Evolutionary conservation across 2,329 filamentous ascomycete genomes (phyloP).

Genomic region (Tympanopsis confertula): DNA sequence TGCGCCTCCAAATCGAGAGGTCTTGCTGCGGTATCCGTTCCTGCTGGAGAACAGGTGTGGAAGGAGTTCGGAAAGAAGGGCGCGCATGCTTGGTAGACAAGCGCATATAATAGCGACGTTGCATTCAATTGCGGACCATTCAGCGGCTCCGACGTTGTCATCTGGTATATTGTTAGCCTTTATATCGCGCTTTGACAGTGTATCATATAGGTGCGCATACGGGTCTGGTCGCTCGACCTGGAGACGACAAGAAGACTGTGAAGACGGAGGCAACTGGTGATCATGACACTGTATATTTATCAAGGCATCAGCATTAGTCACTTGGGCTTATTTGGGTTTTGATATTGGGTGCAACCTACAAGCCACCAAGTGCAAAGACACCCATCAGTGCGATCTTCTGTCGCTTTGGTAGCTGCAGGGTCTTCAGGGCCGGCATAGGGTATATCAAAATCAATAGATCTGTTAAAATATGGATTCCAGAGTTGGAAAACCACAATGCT

Average conservation of each 20-base stretch:
- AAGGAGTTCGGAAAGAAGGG: too few species aligned
- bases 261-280: conserved; percentile 18
- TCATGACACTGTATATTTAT: conserved; percentile 13
- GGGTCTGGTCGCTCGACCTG: conserved; percentile 9
- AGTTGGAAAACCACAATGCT: conserved; percentile 28
- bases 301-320: too few species aligned
- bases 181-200: too few species aligned
- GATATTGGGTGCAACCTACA: conserved; percentile 12
- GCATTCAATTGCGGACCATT: neutral
- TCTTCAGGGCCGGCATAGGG: conserved; percentile 27
- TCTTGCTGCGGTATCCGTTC: too few species aligned
- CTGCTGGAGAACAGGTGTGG: too few species aligned
- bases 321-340: too few species aligned
- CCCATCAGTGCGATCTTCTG: conserved; percentile 26
- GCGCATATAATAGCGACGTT: conserved; percentile 1
- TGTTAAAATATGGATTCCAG: conserved; percentile 27
- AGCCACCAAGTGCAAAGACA: conserved; percentile 27
- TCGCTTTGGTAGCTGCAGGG: conserved; percentile 23
- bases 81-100: neutral
- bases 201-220: conserved; percentile 9
- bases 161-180: conserved; percentile 2
- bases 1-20: too few species aligned
- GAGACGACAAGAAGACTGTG: conserved; percentile 13
- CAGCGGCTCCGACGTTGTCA: conserved; percentile 3
- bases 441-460: conserved; percentile 28